A percentile compares a stretch with the other conserved stretches of the same genome.
These are phyloP conservation scores for Cercospora sp. DNA, from an alignment of 2,329 filamentous ascomycete genomes.

Conservation along the genomic window DNA sequence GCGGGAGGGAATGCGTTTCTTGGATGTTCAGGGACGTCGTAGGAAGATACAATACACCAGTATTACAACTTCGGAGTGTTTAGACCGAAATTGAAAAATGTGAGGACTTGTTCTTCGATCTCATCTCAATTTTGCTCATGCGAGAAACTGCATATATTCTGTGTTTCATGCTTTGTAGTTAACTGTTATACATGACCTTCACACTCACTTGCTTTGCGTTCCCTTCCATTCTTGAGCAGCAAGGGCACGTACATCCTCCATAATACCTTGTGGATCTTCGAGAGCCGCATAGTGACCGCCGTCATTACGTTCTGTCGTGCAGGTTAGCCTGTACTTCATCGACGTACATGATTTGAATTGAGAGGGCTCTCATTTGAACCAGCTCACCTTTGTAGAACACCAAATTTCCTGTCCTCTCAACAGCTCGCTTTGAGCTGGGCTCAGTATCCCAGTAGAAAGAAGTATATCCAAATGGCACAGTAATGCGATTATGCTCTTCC, in stretches of 20 bases:
- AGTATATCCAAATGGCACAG: slow-evolving; percentile 42
- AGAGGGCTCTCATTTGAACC: too few relatives aligned
- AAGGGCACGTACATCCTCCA: slow-evolving; percentile 23
- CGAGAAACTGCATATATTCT: neutral
- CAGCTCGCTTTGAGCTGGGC: slow-evolving; percentile 40
- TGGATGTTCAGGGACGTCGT: neutral
- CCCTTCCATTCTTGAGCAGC: slow-evolving; percentile 22
- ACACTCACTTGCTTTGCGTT: neutral
- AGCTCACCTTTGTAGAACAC: slow-evolving; percentile 39
- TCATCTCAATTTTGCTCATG: neutral
- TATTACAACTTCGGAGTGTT: too few relatives aligned
- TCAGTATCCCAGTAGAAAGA: slow-evolving; percentile 42
- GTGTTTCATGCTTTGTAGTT: neutral
- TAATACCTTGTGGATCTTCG: slow-evolving; percentile 36
- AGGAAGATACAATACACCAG: neutral
- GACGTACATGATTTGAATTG: neutral
- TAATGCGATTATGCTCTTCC: slow-evolving; percentile 41
- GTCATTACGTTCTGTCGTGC: slow-evolving; percentile 24
- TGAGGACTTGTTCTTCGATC: too few relatives aligned
- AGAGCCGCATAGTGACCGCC: slow-evolving; percentile 36
- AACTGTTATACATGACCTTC: too few relatives aligned
- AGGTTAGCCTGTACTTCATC: neutral
- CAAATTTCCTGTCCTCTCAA: slow-evolving; percentile 42
- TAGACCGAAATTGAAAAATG: too few relatives aligned
- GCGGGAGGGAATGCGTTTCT: neutral